Evolutionary conservation across 306 rosid species (phyloP).

Genomic region (Rosa persica): DNA sequence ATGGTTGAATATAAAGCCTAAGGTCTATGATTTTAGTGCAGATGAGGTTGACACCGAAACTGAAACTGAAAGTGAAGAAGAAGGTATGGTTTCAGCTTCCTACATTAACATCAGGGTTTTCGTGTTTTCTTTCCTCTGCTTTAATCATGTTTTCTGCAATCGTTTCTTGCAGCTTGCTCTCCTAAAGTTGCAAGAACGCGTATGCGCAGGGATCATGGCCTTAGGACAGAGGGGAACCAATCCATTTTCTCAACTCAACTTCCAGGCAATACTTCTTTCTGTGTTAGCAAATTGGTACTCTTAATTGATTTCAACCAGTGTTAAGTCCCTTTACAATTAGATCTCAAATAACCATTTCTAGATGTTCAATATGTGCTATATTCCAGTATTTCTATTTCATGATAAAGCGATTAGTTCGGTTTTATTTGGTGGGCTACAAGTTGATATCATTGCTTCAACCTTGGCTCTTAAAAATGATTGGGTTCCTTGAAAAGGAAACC

Average conservation of each 20-base stretch:
- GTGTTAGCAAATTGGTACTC: conserved; percentile 20
- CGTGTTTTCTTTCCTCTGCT: conserved; percentile 4
- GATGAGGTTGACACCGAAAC: conserved; percentile 96
- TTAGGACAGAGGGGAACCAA: conserved; percentile 44
- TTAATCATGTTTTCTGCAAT: conserved; percentile 25
- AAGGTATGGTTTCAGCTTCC: conserved; percentile 50
- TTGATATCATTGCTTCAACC: background rate
- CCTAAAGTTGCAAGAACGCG: conserved; percentile 41
- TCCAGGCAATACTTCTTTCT: conserved; percentile 56
- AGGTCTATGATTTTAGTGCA: conserved; percentile 87
- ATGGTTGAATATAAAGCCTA: conserved; percentile 93
- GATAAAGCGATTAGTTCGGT: background rate
- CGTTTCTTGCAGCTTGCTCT: conserved; percentile 58
- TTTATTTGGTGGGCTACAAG: background rate
- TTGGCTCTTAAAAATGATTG: too few species aligned
- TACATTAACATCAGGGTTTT: conserved; percentile 1
- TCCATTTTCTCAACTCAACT: conserved; percentile 42
- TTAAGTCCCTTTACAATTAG: background rate
- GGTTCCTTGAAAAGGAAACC: background rate
- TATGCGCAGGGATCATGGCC: conserved; percentile 36
- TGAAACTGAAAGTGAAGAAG: conserved; percentile 79
- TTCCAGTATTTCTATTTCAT: background rate
- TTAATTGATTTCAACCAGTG: background rate
- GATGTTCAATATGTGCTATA: background rate
- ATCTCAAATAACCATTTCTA: background rate